A percentile compares a stretch with the other conserved stretches of the same genome.
phyloP scores from a whole-genome alignment of 441 rosid genomes.

The Corymbia calophylla region DNA sequence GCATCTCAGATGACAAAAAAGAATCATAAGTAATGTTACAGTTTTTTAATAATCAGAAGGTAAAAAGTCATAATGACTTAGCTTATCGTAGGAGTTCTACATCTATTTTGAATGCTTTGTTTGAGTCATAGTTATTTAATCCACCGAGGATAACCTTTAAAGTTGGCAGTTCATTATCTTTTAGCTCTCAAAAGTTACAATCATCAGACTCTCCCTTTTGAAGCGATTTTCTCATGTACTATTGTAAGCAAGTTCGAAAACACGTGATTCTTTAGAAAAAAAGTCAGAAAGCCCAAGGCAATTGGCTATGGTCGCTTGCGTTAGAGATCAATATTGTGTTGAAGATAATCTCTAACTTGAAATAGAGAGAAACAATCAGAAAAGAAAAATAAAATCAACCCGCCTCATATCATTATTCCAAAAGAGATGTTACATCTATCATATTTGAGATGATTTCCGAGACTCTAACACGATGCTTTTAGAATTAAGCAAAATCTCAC shows the following conservation, averaged over 20 bases:
- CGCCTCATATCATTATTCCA: not conserved
- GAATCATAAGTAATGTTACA: not conserved
- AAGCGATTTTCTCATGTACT: not conserved
- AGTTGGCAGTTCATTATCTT: not conserved
- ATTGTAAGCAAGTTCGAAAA: not conserved
- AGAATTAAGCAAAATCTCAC: no score
- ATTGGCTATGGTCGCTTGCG: not conserved
- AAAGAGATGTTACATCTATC: no score
- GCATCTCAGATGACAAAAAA: not conserved
- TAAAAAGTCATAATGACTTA: not conserved
- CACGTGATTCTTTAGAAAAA: not conserved
- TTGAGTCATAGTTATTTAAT: not conserved
- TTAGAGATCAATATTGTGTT: not conserved
- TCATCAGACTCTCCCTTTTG: not conserved
- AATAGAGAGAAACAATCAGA: not conserved
- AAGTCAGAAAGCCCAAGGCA: not conserved
- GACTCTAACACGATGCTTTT: no score
- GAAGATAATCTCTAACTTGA: not conserved
- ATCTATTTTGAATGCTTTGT: not conserved
- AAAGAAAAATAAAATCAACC: not conserved
- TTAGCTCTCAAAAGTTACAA: not conserved
- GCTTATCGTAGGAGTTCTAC: not conserved
- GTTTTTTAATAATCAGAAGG: not conserved
- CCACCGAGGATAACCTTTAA: not conserved
- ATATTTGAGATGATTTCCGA: not conserved